Base-by-base conservation (phyloP, 768 basidiomycete genomes). In the Sistotremastrum suecicum region DNA sequence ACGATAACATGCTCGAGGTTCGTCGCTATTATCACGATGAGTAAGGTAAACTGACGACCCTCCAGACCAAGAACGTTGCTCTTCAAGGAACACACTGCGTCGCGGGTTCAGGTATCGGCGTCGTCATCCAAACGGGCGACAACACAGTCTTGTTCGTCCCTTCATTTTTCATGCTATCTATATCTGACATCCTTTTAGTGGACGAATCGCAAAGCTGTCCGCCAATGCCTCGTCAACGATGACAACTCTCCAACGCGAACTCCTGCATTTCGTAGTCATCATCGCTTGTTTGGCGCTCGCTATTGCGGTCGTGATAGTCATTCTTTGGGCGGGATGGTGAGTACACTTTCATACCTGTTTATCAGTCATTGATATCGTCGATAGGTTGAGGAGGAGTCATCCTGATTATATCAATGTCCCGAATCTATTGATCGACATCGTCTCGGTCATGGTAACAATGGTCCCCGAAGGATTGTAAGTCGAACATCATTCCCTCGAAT, bases 161-260 rank as follows among this genome's bases (percentile, higher is more conserved):
- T 43, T 20, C 20, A 20, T 20, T 20, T 20, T 20, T 20, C 20
- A 20, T 20, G 20, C 20, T 20, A 20, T 20, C 20, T 20, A 20
- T 20, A 20, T 20, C 20, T 20, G 20, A 20, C 20, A 2, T 20
- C 20, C 20, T 20, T 20, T 20, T 20, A 20, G 20, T 20, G 76
- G 75, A 5, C 70, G 72, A 31, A 69, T 78, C 48, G 74, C 76
- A 28, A 66, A 70, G 50, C 66, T 76, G 53, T 72, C 74, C 0
- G 67, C 64, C 11, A 62, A 67, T 42, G 63, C 63, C 7, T 69
- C 68, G 48, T 62, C 65, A 55, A 70, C 67, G 48, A 53, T 70
- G 34, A 71, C 72, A 0, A 66, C 69, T 28, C 65, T 72, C 30
- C 70, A 72, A 51, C 47, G 53, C 49, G 71, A 72, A 48, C 63